Conservation (phyloP, 2,329 filamentous ascomycete species). For the Penicillium digitatum region DNA sequence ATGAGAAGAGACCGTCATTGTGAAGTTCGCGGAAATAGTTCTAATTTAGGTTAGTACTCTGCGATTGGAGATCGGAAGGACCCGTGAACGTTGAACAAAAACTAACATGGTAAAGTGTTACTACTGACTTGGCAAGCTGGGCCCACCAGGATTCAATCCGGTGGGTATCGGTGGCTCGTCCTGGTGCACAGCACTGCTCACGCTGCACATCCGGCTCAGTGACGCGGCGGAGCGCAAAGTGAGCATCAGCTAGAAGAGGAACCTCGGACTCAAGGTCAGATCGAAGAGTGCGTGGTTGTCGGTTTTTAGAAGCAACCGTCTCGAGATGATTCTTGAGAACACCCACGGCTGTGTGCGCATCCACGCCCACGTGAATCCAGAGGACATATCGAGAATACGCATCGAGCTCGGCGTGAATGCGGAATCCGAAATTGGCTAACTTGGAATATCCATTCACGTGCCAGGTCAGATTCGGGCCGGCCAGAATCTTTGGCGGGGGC, state of each 20-base stretch:
- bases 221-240: slow-evolving; percentile 4
- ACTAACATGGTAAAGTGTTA: slow-evolving; percentile 5
- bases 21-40: slow-evolving; percentile 11
- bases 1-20: slow-evolving; percentile 5
- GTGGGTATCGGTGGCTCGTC: slow-evolving; percentile 10
- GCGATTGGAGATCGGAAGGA: too few species aligned
- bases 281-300: slow-evolving; percentile 10
- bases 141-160: slow-evolving; percentile 16
- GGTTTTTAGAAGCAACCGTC: background rate
- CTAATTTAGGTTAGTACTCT: background rate
- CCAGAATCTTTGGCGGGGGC: slow-evolving; percentile 11
- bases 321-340: slow-evolving; percentile 19
- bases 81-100: background rate
- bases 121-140: slow-evolving; percentile 8
- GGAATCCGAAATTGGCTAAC: slow-evolving; percentile 17
- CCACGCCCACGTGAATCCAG: slow-evolving; percentile 18
- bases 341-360: slow-evolving; percentile 11
- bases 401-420: slow-evolving; percentile 24
- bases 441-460: slow-evolving; percentile 22
- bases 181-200: slow-evolving; percentile 7
- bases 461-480: slow-evolving; percentile 21
- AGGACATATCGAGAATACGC: slow-evolving; percentile 21
- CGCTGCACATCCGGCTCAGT: slow-evolving; percentile 2
- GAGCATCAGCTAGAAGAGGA: slow-evolving; percentile 7
- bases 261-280: slow-evolving; percentile 9